Conservation (phyloP, 371 early-diverging fungal genomes). For the Dichotomocladium elegans region DNA sequence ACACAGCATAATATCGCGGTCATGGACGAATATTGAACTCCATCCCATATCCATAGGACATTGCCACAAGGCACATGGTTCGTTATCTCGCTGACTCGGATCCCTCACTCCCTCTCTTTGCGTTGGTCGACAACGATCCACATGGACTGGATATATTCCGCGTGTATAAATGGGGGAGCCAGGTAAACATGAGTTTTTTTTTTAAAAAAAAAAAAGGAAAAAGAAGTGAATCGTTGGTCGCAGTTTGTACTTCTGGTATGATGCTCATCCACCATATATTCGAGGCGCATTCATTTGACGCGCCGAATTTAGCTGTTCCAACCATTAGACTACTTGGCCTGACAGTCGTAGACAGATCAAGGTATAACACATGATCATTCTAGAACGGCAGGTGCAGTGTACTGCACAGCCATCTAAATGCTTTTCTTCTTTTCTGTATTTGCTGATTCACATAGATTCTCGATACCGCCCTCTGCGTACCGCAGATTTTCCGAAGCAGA, state of each 20-base stretch:
- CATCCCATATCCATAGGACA: slow-evolving; percentile 21
- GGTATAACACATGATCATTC: too few species aligned
- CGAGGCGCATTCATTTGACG: slow-evolving; percentile 35
- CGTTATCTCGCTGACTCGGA: slow-evolving; percentile 22
- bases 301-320: slow-evolving; percentile 31
- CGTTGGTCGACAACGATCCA: slow-evolving; percentile 43
- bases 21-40: not conserved
- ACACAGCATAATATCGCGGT: too few species aligned
- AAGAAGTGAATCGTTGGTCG: not conserved
- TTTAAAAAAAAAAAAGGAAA: not conserved
- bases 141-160: slow-evolving; percentile 47
- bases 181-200: slow-evolving; percentile 11
- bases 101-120: slow-evolving; percentile 20
- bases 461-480: not conserved
- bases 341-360: slow-evolving; percentile 20
- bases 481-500: slow-evolving; percentile 14
- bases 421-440: not conserved
- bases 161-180: slow-evolving; percentile 48
- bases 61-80: slow-evolving; percentile 39
- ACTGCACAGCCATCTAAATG: too few species aligned
- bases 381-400: too few species aligned
- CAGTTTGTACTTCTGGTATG: not conserved
- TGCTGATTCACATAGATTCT: not conserved
- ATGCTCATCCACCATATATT: not conserved
- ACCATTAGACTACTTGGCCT: slow-evolving; percentile 30